Conservation (phyloP, 179 eudicot species). For the Carnegiea gigantea region DNA sequence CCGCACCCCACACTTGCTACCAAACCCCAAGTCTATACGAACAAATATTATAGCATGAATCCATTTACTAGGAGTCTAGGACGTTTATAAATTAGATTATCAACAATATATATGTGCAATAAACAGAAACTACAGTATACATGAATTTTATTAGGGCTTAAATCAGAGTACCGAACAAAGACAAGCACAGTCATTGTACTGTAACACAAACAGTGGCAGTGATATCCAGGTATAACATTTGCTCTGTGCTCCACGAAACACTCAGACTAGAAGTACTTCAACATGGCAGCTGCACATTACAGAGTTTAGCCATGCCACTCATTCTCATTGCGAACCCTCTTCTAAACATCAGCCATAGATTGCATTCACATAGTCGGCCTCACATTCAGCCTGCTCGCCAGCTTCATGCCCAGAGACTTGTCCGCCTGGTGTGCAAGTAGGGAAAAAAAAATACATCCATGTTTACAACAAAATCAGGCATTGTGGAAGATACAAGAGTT, state of each 20-base stretch:
- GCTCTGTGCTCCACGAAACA: conserved; percentile 13
- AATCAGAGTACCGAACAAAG: neutral
- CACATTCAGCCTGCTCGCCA: conserved; percentile 78
- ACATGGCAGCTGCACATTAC: conserved; percentile 18
- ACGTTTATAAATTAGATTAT: neutral
- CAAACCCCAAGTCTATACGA: no score
- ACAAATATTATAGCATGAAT: no score
- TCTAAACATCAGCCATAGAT: neutral
- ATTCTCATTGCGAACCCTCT: no score
- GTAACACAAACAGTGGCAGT: conserved; percentile 1
- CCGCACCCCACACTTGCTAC: no score
- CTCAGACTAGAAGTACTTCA: neutral
- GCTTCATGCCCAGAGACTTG: conserved; percentile 80
- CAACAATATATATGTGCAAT: neutral
- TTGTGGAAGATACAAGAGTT: neutral
- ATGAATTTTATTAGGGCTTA: conserved; percentile 14
- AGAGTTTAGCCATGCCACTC: conserved; percentile 12
- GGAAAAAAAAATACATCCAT: neutral
- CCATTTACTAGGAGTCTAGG: neutral
- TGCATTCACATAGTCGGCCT: conserved; percentile 73
- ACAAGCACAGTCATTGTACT: conserved; percentile 9
- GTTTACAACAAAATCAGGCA: neutral
- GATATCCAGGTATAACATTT: neutral
- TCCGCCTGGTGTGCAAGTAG: conserved; percentile 49
- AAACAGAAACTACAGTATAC: neutral